Conservation (phyloP, 805 yeast species). For the Kazachstania kunashirensis region DNA sequence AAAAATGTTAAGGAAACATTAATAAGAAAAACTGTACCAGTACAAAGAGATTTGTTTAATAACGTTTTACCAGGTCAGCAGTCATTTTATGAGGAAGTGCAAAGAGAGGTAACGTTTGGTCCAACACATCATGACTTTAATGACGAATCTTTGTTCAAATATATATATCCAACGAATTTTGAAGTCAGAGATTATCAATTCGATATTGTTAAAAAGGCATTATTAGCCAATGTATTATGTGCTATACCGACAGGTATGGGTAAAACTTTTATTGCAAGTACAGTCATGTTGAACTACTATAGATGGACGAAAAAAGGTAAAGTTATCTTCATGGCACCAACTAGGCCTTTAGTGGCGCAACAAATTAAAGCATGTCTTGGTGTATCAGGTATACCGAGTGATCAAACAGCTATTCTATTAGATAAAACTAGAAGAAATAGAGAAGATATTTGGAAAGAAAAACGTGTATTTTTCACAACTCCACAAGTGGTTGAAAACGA, state of each 20-base stretch:
- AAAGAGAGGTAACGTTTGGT: conserved; percentile 28
- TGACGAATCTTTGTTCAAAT: conserved; percentile 33
- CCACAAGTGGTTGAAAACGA: conserved; percentile 96
- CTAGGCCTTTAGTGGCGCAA: conserved; percentile 91
- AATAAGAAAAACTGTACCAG: conserved; percentile 24
- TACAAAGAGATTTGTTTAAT: conserved; percentile 31
- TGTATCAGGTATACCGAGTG: conserved; percentile 70
- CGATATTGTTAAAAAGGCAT: conserved; percentile 62
- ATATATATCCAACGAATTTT: conserved; percentile 77
- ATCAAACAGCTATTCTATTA: conserved; percentile 69
- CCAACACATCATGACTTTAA: conserved; percentile 46
- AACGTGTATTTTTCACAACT: conserved; percentile 82
- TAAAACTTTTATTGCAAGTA: conserved; percentile 90
- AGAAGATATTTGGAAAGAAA: conserved; percentile 64
- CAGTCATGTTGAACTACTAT: conserved; percentile 82
- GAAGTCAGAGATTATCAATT: conserved; percentile 83
- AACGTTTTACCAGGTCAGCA: conserved; percentile 23
- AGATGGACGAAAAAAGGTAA: conserved; percentile 78
- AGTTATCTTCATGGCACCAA: conserved; percentile 92
- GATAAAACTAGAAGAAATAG: conserved; percentile 53
- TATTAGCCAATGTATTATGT: conserved; percentile 67
- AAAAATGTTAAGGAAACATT: conserved; percentile 26
- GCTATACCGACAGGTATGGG: conserved; percentile 98
- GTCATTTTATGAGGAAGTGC: conserved; percentile 32
- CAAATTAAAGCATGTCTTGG: conserved; percentile 89